phyloP scores from a whole-genome alignment of 2,329 filamentous ascomycete species.

The Phoma sp. region DNA sequence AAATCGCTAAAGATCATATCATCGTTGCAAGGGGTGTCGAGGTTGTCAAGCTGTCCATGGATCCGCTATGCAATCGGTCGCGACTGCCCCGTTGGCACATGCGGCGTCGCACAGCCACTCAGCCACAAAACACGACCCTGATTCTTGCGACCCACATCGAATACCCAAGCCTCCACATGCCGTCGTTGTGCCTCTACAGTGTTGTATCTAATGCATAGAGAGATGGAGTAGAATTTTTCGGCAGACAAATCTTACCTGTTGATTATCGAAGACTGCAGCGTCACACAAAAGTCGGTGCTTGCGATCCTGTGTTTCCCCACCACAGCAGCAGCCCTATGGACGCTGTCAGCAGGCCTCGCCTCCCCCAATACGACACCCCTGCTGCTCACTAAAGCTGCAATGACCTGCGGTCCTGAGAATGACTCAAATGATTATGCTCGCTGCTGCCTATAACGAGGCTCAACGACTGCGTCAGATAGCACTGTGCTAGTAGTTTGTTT shows the following conservation, averaged over 20 bases:
- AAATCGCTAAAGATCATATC: conserved; percentile 26
- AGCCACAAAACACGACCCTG: conserved; percentile 8
- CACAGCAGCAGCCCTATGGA: background rate
- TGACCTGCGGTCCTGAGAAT: background rate
- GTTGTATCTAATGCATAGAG: background rate
- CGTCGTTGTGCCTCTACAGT: background rate
- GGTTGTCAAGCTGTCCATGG: conserved; percentile 5
- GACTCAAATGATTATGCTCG: background rate
- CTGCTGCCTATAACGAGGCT: background rate
- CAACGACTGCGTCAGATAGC: background rate
- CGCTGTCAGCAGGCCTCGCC: background rate
- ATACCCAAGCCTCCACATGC: background rate
- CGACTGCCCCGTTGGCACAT: conserved; percentile 9
- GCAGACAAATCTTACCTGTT: background rate
- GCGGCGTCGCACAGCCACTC: conserved; percentile 13
- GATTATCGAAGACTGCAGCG: background rate
- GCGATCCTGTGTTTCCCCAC: background rate
- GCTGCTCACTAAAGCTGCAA: background rate
- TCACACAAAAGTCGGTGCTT: background rate
- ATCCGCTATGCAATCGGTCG: conserved; percentile 3
- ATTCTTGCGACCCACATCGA: background rate
- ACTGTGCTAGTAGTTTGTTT: background rate
- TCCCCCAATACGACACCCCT: background rate
- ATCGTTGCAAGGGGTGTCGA: conserved; percentile 22
- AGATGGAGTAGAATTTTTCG: background rate